phyloP scores from a whole-genome alignment of 208 protist genomes.

The Crithidia acanthocephali region DNA sequence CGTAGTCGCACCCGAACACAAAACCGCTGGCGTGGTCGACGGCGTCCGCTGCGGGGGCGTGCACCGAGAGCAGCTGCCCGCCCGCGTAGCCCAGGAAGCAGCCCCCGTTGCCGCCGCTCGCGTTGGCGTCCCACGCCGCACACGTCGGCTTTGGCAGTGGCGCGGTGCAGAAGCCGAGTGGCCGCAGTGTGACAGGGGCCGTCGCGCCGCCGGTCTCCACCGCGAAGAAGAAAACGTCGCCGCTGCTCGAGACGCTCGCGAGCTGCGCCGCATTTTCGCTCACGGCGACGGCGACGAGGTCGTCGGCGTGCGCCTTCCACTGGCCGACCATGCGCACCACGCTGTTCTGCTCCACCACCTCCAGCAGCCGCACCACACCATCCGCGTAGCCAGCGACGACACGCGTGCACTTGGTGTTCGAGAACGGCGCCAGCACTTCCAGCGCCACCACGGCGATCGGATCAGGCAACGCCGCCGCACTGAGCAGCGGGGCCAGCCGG shows the following conservation, averaged over 20 bases:
- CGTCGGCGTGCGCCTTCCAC: constrained; percentile 76
- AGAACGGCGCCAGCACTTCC: constrained; percentile 23
- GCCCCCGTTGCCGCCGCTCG: constrained; percentile 25
- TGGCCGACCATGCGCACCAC: constrained; percentile 33
- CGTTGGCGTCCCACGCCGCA: constrained; percentile 65
- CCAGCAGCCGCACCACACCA: constrained; percentile 86
- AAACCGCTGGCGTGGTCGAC: constrained; percentile 73
- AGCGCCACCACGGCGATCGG: constrained; percentile 22
- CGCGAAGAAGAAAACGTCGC: constrained; percentile 94
- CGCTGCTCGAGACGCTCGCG: constrained; percentile 81
- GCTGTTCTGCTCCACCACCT: constrained; percentile 22
- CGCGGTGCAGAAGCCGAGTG: constrained; percentile 83
- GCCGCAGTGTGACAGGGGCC: constrained; percentile 34
- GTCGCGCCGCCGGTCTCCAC: constrained; percentile 21
- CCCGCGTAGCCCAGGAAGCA: constrained; percentile 75
- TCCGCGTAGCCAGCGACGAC: constrained; percentile 86
- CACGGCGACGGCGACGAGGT: constrained; percentile 66
- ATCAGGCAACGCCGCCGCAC: not conserved
- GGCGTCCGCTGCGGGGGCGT: constrained; percentile 39
- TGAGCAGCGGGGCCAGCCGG: constrained; percentile 22
- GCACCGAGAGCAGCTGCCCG: constrained; percentile 75
- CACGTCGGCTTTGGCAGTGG: constrained; percentile 58
- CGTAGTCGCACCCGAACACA: constrained; percentile 66
- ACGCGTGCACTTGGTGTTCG: constrained; percentile 25
- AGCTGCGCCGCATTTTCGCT: constrained; percentile 62